Evolutionary conservation across 176 grass and related monocot species (phyloP), one percentile per base, ranked within the genome.

Genomic region (Aegilops longissima): DNA sequence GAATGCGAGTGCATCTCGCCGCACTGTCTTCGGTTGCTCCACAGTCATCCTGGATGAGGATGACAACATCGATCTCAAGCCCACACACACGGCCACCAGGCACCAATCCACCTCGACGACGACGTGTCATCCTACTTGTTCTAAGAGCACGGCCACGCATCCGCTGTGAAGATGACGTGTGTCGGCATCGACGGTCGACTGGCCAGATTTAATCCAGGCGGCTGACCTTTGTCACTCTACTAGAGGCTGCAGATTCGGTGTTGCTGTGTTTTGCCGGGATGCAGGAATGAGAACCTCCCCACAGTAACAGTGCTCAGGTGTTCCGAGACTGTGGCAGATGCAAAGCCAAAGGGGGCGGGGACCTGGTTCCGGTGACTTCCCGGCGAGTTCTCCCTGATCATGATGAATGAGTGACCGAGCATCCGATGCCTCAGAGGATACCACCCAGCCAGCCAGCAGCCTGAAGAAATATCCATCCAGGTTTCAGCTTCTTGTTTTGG

Each of bases 401-500:
- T 81, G 52, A 88, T 79, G 29, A 47, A 47, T 3, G 54, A 59
- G 54, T 8, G 44, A 47, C 44, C 44, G 70, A 51, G 88, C 83
- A 90, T 77, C 82, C 69, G 88, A 90, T 90, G 70, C 88, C 81
- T 81, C 47, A 49, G 27, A 77, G 69, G 83, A 76, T 81, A 44
- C 44, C 44, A 45, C 10, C 77, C 69, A 52, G 5, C 14, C 16
- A 54, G 5, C 49, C 51, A 68, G 54, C 54, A 59, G 38, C 69
- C 13, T 47, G 59, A 49, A 58, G 12, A 35, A 88, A 83, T 16
- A 77, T 14, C 36, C 21, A 68, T 85, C 35, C 47, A 54, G 51
- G 51, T 54, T 18, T 18, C 51, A 90, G 52, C 49, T 83, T 56
- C 56, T 33, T 81, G 61, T 36, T 79, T 79, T 2, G 13, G 16